Percentiles rank a stretch among this genome's conserved stretches.
Evolutionary conservation across 2,329 filamentous ascomycete genomes (phyloP).

Genomic region (Pezicula carpinea): DNA sequence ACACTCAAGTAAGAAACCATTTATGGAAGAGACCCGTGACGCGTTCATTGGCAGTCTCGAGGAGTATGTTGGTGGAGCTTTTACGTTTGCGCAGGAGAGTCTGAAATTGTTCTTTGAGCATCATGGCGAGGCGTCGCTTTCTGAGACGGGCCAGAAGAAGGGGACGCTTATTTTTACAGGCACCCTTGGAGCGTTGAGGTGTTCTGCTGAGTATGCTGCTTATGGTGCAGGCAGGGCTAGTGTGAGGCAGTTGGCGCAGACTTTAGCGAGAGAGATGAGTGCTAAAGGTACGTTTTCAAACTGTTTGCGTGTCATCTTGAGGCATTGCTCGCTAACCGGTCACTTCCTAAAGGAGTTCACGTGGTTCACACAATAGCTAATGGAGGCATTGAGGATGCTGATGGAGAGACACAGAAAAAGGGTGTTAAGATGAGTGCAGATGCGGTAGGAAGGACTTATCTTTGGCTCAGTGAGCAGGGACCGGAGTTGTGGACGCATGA

Average conservation of each 20-base stretch:
- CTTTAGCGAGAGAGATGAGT: conserved; percentile 51
- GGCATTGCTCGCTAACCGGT: no score
- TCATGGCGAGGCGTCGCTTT: conserved; percentile 40
- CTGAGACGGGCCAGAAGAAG: conserved; percentile 45
- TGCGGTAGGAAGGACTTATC: conserved; percentile 51
- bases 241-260: conserved; percentile 50
- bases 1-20: conserved; percentile 48
- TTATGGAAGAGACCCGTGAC: conserved; percentile 48
- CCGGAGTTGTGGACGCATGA: conserved; percentile 49
- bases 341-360: conserved; percentile 43
- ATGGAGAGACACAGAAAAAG: conserved; percentile 36
- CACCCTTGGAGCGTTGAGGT: conserved; percentile 47
- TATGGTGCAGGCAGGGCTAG: conserved; percentile 50
- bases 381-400: conserved; percentile 46
- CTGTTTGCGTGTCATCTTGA: no score
- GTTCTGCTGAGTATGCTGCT: conserved; percentile 47
- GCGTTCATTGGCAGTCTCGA: conserved; percentile 43
- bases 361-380: conserved; percentile 57
- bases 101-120: conserved; percentile 47
- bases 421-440: conserved; percentile 55
- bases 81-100: conserved; percentile 49
- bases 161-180: conserved; percentile 54
- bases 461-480: conserved; percentile 40
- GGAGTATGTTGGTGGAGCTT: conserved; percentile 49
- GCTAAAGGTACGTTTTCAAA: conserved; percentile 35